phyloP scores from a whole-genome alignment of 2,329 filamentous ascomycete genomes.

The Beauveria varroae region DNA sequence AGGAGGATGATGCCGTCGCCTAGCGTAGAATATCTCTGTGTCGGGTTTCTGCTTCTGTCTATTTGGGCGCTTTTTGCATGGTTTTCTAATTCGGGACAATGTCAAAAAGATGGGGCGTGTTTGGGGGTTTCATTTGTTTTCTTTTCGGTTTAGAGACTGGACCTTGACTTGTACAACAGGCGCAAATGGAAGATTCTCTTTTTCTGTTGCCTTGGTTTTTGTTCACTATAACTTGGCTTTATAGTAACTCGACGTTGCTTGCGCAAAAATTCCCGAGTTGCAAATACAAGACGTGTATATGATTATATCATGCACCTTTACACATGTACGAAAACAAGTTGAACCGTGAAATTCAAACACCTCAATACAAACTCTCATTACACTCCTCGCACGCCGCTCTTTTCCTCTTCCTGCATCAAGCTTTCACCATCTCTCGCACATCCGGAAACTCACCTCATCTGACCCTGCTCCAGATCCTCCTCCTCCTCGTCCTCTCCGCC shows the following conservation, averaged over 20 bases:
- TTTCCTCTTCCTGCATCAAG: too few relatives aligned
- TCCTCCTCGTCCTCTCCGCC: background rate
- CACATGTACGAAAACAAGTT: background rate
- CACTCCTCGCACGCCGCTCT: too few relatives aligned
- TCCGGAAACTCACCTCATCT: background rate
- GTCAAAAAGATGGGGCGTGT: background rate
- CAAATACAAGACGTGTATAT: background rate
- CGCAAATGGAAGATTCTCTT: background rate
- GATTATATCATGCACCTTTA: too few relatives aligned
- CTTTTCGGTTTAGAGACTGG: background rate
- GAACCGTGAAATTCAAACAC: background rate
- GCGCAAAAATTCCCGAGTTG: background rate
- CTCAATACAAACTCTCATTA: background rate
- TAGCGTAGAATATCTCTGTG: background rate
- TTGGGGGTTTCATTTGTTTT: background rate
- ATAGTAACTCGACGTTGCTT: background rate
- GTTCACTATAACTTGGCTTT: background rate
- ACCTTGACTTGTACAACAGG: conserved; percentile 8
- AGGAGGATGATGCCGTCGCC: background rate
- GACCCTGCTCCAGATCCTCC: background rate
- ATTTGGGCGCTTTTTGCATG: background rate
- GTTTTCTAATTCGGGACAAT: background rate
- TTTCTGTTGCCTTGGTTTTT: background rate
- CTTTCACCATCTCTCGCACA: background rate
- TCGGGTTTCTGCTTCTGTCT: background rate